Evolutionary conservation across 495 filamentous ascomycete genomes (phyloP).

Genomic region (Hypoxylon subgilvum): DNA sequence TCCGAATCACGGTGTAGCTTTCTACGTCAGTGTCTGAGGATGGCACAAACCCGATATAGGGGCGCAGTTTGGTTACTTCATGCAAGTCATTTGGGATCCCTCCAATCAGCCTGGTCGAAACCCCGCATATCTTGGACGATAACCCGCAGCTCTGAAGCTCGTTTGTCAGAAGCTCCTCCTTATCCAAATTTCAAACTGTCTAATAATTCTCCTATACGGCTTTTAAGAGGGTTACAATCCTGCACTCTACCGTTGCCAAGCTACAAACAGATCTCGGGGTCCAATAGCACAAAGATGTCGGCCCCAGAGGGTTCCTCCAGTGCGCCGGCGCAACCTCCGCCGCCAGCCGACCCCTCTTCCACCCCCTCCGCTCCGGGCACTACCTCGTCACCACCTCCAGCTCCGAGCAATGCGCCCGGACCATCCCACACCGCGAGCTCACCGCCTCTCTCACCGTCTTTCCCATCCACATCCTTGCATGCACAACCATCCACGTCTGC

Average conservation of each 20-base stretch:
- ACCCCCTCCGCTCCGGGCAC: constrained; percentile 8
- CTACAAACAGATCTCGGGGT: constrained; percentile 4
- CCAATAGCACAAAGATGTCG: constrained; percentile 22
- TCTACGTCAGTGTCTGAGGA: constrained; percentile 2
- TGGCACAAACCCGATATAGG: constrained; percentile 7
- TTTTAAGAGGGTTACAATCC: constrained; percentile 16
- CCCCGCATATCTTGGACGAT: constrained; percentile 34
- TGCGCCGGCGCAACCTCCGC: constrained; percentile 15
- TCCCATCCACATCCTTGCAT: constrained; percentile 16
- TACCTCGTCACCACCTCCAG: constrained; percentile 4
- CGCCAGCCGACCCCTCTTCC: constrained; percentile 10
- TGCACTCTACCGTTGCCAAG: constrained; percentile 22
- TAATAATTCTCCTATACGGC: constrained; percentile 10
- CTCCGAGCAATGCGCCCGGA: constrained; percentile 14
- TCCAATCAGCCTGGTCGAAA: constrained; percentile 32
- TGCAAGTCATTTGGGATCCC: constrained; percentile 35
- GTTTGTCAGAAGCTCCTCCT: constrained; percentile 8
- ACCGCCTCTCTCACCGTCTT: constrained; percentile 13
- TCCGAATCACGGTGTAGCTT: constrained; percentile 21
- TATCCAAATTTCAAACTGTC: constrained; percentile 16
- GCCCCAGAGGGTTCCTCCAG: constrained; percentile 14
- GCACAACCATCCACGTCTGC: constrained; percentile 23
- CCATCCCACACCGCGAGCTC: constrained; percentile 12
- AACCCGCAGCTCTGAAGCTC: constrained; percentile 23
- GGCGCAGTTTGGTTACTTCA: constrained; percentile 14